Evolutionary conservation across 257 asterid genomes (phyloP).

Genomic region (Solanum raphanifolium): DNA sequence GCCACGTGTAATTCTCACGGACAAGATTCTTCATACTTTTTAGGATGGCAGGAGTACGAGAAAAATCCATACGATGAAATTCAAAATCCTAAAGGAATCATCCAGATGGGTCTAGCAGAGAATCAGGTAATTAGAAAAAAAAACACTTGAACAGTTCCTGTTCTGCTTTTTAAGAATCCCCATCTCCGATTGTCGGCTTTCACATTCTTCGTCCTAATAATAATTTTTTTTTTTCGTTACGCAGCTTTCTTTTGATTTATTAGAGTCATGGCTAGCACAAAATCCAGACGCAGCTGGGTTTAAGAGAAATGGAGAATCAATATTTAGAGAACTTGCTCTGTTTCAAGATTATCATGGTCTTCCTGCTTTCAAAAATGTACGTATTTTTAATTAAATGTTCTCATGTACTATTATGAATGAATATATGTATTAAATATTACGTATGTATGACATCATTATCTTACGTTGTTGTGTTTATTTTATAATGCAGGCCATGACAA

Average conservation of each 20-base stretch:
- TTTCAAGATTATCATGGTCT: conserved; percentile 63
- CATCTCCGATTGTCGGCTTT: neutral
- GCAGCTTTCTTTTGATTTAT: conserved; percentile 50
- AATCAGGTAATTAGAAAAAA: conserved; percentile 25
- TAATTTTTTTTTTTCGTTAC: neutral
- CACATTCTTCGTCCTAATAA: neutral
- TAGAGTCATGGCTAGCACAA: conserved; percentile 42
- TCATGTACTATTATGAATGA: neutral
- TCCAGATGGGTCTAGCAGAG: conserved; percentile 66
- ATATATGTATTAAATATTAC: neutral
- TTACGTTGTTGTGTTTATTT: neutral
- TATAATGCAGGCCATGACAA: conserved; percentile 41
- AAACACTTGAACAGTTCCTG: neutral
- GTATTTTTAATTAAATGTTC: neutral
- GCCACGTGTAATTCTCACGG: conserved; percentile 50
- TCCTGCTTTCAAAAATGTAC: conserved; percentile 11
- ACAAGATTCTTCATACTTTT: conserved; percentile 59
- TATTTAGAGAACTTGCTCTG: conserved; percentile 59
- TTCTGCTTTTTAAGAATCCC: neutral
- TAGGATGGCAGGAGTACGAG: conserved; percentile 65
- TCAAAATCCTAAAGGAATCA: conserved; percentile 45
- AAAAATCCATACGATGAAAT: conserved; percentile 41
- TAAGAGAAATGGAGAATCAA: conserved; percentile 38
- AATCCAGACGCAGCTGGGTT: conserved; percentile 50
- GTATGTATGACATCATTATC: neutral